Base-by-base conservation (phyloP, 2,329 filamentous ascomycete species). In the Alternaria conjuncta region DNA sequence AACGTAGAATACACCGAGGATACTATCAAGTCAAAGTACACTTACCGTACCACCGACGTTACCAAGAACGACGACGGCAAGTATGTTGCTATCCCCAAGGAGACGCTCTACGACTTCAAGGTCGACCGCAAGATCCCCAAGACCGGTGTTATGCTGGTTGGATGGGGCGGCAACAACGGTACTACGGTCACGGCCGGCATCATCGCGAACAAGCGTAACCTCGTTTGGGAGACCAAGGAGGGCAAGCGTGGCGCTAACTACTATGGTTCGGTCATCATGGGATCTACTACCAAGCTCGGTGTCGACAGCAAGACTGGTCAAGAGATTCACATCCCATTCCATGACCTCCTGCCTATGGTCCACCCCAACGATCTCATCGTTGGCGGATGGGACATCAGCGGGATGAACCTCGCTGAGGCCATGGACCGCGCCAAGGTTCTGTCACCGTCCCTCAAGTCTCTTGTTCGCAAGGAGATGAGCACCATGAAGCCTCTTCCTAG, bases 151-250 rank as follows among this genome's bases (percentile, higher is more conserved):
- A 98, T 99, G 96, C 88, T 99, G 71, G 95, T 99, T 71, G 96
- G 96, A 69, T 95, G 92, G 89, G 96, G 96, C 82, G 96, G 96
- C 78, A 99, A 99, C 89, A 99, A 99, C 80, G 96, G 96, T 71
- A 93, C 93, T 71, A 99, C 96, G 62, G 93, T 99, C 67, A 98
- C 96, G 64, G 96, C 96, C 66, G 96, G 95, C 81, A 97, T 99
- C 82, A 88, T 99, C 79, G 96, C 95, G 83, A 99, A 99, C 84
- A 92, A 93, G 79, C 92, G 90, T 73, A 87, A 89, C 63, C 88
- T 98, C 63, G 85, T 86, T 66, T 99, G 96, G 96, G 93, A 97
- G 69, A 98, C 96, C 75, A 94, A 95, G 77, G 93, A 97, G 82
- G 94, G 94, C 57, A 84, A 88, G 71, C 93, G 89, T 69, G 85